Base-by-base conservation (phyloP, 768 basidiomycete genomes). In the Lactarius trivialis region DNA sequence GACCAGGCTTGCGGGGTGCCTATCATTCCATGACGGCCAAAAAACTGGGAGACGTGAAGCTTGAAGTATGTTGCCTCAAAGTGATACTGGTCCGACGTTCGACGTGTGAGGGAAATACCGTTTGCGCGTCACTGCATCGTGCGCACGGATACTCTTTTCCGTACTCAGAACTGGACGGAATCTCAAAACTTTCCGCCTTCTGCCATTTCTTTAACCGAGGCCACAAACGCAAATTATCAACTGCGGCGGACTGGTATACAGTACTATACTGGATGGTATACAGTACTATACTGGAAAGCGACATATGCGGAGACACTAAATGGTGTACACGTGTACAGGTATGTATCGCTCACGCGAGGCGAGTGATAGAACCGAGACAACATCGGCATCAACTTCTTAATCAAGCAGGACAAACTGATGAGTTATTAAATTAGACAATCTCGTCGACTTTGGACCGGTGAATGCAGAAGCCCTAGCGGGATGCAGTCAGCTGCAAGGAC, bases 381-480 rank as follows among this genome's bases (percentile, higher is more conserved):
- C 36, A 55, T 32, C 15, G 56, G 58, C 48, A 62, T 26, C 56
- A 30, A 45, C 51, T 55, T 53, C 39, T 30, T 30, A 30, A 30
- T 30, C 30, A 58, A 43, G 34, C 51, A 48, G 51, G 36, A 63
- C 52, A 58, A 37, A 53, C 21, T 34, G 21, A 54, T 24, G 34
- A 5, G 24, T 37, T 24, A 41, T 48, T 55, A 50, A 43, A 32
- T 64, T 45, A 76, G 2, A 73, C 72, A 32, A 82, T 73, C 69
- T 83, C 81, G 66, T 83, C 82, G 21, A 83, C 82, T 68, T 82
- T 82, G 36, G 79, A 80, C 24, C 79, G 71, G 55, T 77, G 74
- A 39, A 83, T 81, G 64, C 81, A 82, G 65, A 83, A 83, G 0
- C 81, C 82, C 81, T 83, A 59, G 0, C 7, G n/a, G 33, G 51